Conservation (phyloP, 805 yeast species). For the Candida silvicultrix region DNA sequence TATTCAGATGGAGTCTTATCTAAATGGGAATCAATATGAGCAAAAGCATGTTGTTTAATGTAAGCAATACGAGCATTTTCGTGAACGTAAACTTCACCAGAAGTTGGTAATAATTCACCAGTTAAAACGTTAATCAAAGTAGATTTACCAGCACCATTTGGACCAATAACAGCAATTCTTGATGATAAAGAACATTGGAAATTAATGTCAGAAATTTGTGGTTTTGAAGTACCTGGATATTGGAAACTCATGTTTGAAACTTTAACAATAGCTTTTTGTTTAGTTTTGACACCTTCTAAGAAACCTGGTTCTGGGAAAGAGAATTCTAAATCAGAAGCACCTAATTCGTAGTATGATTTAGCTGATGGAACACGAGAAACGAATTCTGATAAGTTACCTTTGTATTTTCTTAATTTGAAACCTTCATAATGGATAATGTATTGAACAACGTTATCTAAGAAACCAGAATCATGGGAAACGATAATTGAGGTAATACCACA, state of each 20-base stretch:
- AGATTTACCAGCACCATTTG: constrained; percentile 99
- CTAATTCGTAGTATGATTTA: constrained; percentile 96
- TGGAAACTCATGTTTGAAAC: constrained; percentile 97
- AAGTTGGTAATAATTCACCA: constrained; percentile 98
- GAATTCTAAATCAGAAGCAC: constrained; percentile 97
- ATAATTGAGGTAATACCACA: constrained; percentile 98
- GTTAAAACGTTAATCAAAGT: constrained; percentile 98
- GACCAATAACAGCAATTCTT: constrained; percentile 99
- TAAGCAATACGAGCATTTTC: constrained; percentile 99
- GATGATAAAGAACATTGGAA: constrained; percentile 99
- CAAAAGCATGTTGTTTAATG: constrained; percentile 99
- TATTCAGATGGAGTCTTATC: constrained; percentile 99
- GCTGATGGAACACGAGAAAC: constrained; percentile 99
- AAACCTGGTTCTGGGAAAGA: constrained; percentile 99
- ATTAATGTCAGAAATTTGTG: constrained; percentile 84
- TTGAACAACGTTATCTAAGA: constrained; percentile 95
- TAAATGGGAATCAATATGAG: constrained; percentile 97
- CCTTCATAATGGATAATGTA: constrained; percentile 99
- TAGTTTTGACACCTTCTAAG: constrained; percentile 99
- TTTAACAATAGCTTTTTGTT: constrained; percentile 99
- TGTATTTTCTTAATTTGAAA: constrained; percentile 98
- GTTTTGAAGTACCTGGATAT: constrained; percentile 97
- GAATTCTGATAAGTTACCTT: constrained; percentile 98
- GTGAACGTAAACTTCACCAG: constrained; percentile 98
- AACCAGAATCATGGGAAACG: constrained; percentile 99